phyloP scores from a whole-genome alignment of 441 rosid species.

The Croton setiger region DNA sequence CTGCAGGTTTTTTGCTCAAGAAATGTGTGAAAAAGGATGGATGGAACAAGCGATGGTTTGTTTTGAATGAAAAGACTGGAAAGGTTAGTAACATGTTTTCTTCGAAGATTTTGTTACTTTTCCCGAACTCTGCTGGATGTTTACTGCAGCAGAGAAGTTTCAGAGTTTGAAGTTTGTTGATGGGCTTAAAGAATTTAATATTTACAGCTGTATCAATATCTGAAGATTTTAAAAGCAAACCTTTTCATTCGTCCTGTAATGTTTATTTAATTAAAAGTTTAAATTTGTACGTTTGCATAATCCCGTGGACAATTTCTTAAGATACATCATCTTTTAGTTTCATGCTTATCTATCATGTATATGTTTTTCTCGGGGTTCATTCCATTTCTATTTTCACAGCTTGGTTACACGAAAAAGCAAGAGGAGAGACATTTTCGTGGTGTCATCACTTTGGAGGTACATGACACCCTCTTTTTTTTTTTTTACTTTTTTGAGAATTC shows the following conservation, averaged over 20 bases:
- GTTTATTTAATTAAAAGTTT: background rate
- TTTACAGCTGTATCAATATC: background rate
- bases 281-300: background rate
- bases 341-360: background rate
- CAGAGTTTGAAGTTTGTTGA: background rate
- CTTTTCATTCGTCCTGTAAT: background rate
- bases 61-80: slow-evolving; percentile 88
- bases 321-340: background rate
- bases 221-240: background rate
- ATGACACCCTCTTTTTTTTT: background rate
- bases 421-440: slow-evolving; percentile 95
- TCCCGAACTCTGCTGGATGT: background rate
- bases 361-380: background rate
- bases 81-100: slow-evolving; percentile 51
- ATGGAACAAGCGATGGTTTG: slow-evolving; percentile 97
- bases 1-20: slow-evolving; percentile 44
- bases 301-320: background rate
- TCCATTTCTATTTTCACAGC: slow-evolving; percentile 42
- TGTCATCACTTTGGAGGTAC: slow-evolving; percentile 85
- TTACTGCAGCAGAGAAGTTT: background rate
- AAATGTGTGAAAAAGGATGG: slow-evolving; percentile 82
- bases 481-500: background rate
- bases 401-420: slow-evolving; percentile 93
- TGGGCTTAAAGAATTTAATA: background rate
- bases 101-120: background rate